Evolutionary conservation across 1,284 basidiomycete genomes (phyloP), one percentile per base, ranked within the genome.

Genomic region (Malassezia vespertilionis): DNA sequence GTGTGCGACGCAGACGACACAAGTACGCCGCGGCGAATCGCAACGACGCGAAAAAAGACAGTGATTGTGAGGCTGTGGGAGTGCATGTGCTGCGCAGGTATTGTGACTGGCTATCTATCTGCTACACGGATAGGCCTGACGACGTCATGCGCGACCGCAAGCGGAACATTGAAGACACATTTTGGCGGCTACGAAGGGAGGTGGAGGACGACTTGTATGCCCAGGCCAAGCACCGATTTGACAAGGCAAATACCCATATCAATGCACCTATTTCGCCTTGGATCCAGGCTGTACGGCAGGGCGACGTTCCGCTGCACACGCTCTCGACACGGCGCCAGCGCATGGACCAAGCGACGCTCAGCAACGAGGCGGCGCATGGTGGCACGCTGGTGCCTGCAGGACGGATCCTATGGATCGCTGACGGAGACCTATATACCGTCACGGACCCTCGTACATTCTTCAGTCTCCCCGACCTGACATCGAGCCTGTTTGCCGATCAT

Each of bases 151-250:
- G 56, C 32, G 55, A 59, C 32, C 52, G 58, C 10, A 59, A 61
- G 45, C 48, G 58, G 39, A 56, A 53, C 9, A 60, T 65, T 39
- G 64, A 67, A 39, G 48, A 53, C 24, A 53, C 61, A 40, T 54
- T 69, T 9, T 69, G 66, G 66, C 54, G 56, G 15, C 46, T 69
- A 37, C 56, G 66, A 4, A 58, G 63, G 33, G 66, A 66, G 34
- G 65, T 69, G 1, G 66, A 69, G 30, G 56, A 53, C 31, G 66
- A 69, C 21, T 53, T 69, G 34, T 69, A 63, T 38, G 55, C 65
- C 5, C 57, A 58, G 5, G 57, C 65, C 42, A 64, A 66, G 40
- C 43, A 31, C 2, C 53, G 65, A 5, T 41, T 52, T 40, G 53
- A 58, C n/a, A 44, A 44, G 15, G 53, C 48, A 21, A 44, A 33